A percentile compares a stretch with the other conserved stretches of the same genome.
These are phyloP conservation scores for Cercospora sp. DNA, from an alignment of 2,329 filamentous ascomycete species.

Conservation along the genomic window DNA sequence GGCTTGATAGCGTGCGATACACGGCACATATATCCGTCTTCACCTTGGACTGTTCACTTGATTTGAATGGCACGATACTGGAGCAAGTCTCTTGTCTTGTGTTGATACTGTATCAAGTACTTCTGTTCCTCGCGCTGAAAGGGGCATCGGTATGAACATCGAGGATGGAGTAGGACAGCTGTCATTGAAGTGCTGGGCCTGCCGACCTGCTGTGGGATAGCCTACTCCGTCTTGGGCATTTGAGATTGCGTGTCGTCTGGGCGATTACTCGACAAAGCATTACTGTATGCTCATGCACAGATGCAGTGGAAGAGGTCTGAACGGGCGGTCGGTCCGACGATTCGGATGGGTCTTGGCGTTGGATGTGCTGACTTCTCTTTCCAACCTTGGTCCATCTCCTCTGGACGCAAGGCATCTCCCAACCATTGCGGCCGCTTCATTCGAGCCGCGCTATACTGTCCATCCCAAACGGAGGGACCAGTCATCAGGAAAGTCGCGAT, in stretches of 20 bases:
- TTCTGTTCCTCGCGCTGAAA: not conserved
- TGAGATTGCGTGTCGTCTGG: not conserved
- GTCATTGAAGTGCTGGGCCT: not conserved
- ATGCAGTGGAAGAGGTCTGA: not conserved
- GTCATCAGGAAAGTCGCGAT: not conserved
- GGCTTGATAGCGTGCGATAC: not conserved
- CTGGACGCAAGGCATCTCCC: not conserved
- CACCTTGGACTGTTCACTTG: not conserved
- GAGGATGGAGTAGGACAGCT: not conserved
- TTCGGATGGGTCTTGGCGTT: not conserved
- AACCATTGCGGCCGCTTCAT: not conserved
- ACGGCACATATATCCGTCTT: not conserved
- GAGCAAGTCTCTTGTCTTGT: not conserved
- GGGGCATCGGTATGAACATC: not conserved
- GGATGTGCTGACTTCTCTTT: not conserved
- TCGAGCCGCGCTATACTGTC: not conserved
- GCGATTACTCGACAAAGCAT: not conserved
- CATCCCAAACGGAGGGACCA: not conserved
- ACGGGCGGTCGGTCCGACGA: not conserved
- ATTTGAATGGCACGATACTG: not conserved
- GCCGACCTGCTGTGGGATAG: not conserved
- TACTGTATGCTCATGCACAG: not conserved
- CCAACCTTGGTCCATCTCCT: not conserved
- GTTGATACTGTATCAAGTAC: not conserved
- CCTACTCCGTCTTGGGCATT: not conserved